These are phyloP conservation scores for Gypsophila paniculata DNA, from an alignment of 179 eudicot genomes.

Conservation along the genomic window DNA sequence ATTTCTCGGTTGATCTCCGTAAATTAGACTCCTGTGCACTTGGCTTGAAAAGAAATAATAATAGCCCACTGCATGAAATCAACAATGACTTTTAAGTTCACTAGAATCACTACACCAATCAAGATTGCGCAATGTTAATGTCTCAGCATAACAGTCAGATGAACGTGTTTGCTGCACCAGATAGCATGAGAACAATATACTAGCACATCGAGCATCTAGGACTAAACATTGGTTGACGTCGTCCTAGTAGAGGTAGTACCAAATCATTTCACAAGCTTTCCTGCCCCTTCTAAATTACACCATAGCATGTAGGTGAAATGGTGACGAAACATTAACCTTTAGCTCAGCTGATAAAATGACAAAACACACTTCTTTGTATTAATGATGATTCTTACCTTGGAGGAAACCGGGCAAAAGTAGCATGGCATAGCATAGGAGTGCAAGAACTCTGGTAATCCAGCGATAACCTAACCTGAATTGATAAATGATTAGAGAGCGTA, in stretches of 20 bases:
- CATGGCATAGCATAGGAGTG: constrained; percentile 68
- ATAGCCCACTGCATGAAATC: constrained; percentile 64
- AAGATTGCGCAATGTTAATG: neutral
- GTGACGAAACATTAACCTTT: neutral
- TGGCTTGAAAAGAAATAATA: constrained; percentile 73
- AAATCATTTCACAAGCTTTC: too few species aligned
- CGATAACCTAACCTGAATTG: constrained; percentile 91
- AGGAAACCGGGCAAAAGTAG: constrained; percentile 81
- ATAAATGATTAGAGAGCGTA: constrained; percentile 39
- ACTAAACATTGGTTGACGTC: too few species aligned
- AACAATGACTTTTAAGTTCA: neutral
- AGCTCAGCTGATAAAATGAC: neutral
- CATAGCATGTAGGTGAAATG: too few species aligned
- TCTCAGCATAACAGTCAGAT: neutral
- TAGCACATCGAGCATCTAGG: too few species aligned
- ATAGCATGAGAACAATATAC: too few species aligned
- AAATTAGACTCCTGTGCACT: constrained; percentile 71
- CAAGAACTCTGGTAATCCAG: constrained; percentile 63
- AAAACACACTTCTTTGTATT: constrained; percentile 1
- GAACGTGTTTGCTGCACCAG: too few species aligned
- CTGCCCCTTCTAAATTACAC: neutral
- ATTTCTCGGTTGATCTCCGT: constrained; percentile 89
- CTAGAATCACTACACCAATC: constrained; percentile 7
- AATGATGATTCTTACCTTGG: constrained; percentile 54
- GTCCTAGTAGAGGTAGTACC: too few species aligned